Conservation (phyloP, 139 green algal species). For the Chlorella sp. region DNA sequence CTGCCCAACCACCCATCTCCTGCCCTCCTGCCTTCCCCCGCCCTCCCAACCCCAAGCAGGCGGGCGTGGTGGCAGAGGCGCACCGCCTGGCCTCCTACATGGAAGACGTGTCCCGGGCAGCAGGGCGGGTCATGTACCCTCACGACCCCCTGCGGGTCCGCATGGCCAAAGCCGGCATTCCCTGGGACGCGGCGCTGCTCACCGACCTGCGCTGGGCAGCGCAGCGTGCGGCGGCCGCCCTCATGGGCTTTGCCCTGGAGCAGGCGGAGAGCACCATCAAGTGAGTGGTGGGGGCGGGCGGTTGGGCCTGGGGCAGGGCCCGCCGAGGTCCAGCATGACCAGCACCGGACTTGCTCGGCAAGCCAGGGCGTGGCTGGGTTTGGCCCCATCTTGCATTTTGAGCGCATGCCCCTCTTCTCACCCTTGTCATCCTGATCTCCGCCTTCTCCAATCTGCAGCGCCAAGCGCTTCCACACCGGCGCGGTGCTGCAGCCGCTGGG, state of each 20-base stretch:
- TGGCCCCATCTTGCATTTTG: too few species aligned
- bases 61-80: conserved; percentile 18
- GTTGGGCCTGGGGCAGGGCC: too few species aligned
- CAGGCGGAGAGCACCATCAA: neutral
- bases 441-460: conserved; percentile 34
- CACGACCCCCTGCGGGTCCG: conserved; percentile 34
- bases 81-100: conserved; percentile 37
- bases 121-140: conserved; percentile 4
- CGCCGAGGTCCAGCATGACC: too few species aligned
- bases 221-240: conserved; percentile 43
- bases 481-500: conserved; percentile 53
- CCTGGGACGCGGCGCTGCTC: conserved; percentile 54
- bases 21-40: neutral
- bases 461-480: conserved; percentile 44
- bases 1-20: too few species aligned
- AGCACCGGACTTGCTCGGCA: too few species aligned
- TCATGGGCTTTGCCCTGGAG: conserved; percentile 50
- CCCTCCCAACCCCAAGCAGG: neutral
- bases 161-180: conserved; percentile 47
- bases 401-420: too few species aligned
- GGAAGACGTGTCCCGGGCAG: neutral
- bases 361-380: too few species aligned
- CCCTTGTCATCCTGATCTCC: too few species aligned
- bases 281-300: neutral
- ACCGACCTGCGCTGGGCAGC: conserved; percentile 37